Evolutionary conservation across 2,329 filamentous ascomycete species (phyloP), one percentile per base, ranked within the genome.

Genomic region (Proliferodiscus dingleyae): DNA sequence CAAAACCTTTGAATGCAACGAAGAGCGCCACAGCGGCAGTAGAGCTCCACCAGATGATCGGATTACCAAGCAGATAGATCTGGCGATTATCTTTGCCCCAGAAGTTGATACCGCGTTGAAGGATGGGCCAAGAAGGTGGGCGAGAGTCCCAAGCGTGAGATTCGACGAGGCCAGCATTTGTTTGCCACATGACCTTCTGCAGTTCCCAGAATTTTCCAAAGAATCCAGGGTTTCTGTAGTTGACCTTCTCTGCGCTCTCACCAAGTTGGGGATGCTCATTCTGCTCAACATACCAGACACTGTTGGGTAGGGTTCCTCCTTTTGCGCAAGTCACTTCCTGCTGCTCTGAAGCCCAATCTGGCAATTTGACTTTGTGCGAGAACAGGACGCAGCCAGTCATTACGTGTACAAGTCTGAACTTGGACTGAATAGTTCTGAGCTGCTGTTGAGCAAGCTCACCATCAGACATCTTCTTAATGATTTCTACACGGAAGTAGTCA

Each of bases 141-240:
- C 93, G 87, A 37, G 93, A 97, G 66, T 98, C 93, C 93, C 94
- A 98, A 42, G 90, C 89, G 64, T 98, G 93, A 15, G 90, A 95
- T 62, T 98, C 93, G 21, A 93, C 88, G 39, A 98, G 80, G 34
- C 93, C 93, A 24, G 93, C 93, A 64, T 98, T 98, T 28, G 93
- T 98, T 60, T 79, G 89, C 93, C 93, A 98, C 93, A 98, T 98
- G 53, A 98, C 93, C 68, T 87, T 84, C 65, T 98, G 90, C 36
- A 98, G 77, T 70, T 98, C 93, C 81, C 85, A 89, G 73, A 98
- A 98, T 68, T 98, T 98, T 61, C 88, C 89, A 52, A 98, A 83
- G 79, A 98, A 98, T 22, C 91, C 89, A 11, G 91, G 93, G 59
- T 90, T 84, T 60, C 80, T 81, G 70, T 98, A 98, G 71, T 97